These are phyloP conservation scores for Tetracladium setigerum DNA, from an alignment of 495 filamentous ascomycete species.

Conservation along the genomic window DNA sequence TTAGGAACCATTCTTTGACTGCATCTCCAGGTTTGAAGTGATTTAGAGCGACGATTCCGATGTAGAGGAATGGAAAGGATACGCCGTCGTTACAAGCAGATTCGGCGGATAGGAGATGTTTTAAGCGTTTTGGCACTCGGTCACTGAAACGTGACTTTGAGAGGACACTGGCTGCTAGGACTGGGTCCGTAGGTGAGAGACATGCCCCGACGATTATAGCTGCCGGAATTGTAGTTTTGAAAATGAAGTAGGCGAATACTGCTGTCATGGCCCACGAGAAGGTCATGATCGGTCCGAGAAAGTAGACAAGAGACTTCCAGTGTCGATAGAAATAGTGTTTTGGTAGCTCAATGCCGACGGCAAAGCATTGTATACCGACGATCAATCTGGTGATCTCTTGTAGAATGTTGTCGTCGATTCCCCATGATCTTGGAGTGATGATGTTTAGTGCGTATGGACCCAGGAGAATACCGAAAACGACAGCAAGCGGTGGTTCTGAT, in stretches of 20 bases:
- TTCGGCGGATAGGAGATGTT: constrained; percentile 39
- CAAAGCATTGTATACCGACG: constrained; percentile 40
- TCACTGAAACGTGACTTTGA: constrained; percentile 34
- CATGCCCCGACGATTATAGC: constrained; percentile 40
- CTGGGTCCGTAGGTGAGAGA: constrained; percentile 42
- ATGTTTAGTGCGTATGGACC: constrained; percentile 30
- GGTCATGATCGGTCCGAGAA: constrained; percentile 43
- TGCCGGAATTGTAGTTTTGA: constrained; percentile 29
- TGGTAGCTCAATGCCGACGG: constrained; percentile 39
- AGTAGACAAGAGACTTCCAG: constrained; percentile 34
- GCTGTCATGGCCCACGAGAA: constrained; percentile 41
- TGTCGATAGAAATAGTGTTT: constrained; percentile 34
- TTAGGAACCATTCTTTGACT: constrained; percentile 37
- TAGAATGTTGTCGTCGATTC: constrained; percentile 31
- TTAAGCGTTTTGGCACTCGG: constrained; percentile 35
- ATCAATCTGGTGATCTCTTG: constrained; percentile 39
- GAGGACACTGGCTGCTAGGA: constrained; percentile 39
- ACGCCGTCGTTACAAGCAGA: constrained; percentile 44
- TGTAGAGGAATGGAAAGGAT: constrained; percentile 41
- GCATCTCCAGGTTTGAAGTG: constrained; percentile 19
- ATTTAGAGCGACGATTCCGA: constrained; percentile 31
- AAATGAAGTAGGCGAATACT: constrained; percentile 28
- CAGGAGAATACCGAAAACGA: constrained; percentile 36
- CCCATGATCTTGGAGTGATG: constrained; percentile 33
- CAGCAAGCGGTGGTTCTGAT: constrained; percentile 42